phyloP scores from a whole-genome alignment of 2,329 filamentous ascomycete genomes.

The Claviceps citrina region DNA sequence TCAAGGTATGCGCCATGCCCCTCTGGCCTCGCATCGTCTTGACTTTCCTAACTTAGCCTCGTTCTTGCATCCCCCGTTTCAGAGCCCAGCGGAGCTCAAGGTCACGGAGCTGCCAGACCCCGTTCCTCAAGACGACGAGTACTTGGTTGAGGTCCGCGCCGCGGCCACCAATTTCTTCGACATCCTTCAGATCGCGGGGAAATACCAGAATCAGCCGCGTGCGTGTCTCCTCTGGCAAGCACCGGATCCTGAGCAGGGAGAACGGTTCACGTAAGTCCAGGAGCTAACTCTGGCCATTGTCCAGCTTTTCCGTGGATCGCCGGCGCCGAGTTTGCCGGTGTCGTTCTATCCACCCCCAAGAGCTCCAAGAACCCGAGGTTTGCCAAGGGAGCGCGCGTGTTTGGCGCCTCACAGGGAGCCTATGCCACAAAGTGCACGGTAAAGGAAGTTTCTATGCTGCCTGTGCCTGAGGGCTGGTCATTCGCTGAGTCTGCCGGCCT shows the following conservation, averaged over 20 bases:
- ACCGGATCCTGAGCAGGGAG: neutral
- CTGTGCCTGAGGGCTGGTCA: conserved; percentile 67
- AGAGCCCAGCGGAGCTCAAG: conserved; percentile 67
- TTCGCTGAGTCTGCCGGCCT: conserved; percentile 75
- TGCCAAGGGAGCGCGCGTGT: conserved; percentile 67
- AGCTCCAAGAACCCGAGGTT: conserved; percentile 40
- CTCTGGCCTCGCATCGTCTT: neutral
- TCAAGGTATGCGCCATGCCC: conserved; percentile 2
- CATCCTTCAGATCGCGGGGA: conserved; percentile 83
- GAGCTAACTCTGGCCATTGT: neutral
- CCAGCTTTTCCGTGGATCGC: conserved; percentile 69
- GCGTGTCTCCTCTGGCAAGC: conserved; percentile 10
- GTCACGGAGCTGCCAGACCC: conserved; percentile 65
- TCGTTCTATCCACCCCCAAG: conserved; percentile 52
- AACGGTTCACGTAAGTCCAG: neutral
- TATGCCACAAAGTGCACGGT: conserved; percentile 66
- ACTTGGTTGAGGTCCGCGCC: conserved; percentile 75
- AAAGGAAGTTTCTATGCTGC: conserved; percentile 49
- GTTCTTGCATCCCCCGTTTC: neutral
- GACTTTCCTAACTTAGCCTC: neutral
- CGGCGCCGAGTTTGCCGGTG: conserved; percentile 75
- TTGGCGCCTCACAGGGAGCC: conserved; percentile 72
- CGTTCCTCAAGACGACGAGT: conserved; percentile 54
- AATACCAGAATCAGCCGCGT: conserved; percentile 84
- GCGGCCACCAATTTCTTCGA: conserved; percentile 95